Conservation (phyloP, 805 yeast genomes). For the Candida khao-thaluensis region DNA sequence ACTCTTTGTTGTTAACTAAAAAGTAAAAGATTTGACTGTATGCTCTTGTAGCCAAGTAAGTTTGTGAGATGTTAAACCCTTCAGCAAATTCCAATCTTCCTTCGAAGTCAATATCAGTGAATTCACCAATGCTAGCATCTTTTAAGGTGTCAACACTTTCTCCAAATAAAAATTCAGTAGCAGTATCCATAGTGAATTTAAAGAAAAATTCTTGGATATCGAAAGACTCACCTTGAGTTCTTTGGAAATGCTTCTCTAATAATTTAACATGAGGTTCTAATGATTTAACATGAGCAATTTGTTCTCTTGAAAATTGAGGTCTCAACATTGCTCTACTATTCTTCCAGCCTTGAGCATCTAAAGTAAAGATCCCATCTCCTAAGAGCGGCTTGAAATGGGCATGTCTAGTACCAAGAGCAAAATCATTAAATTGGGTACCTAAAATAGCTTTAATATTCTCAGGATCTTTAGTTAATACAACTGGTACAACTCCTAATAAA, state of each 20-base stretch:
- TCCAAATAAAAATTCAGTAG: slow-evolving; percentile 44
- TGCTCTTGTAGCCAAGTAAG: slow-evolving; percentile 34
- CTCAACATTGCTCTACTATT: slow-evolving; percentile 36
- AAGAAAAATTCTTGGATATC: slow-evolving; percentile 36
- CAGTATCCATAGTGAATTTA: slow-evolving; percentile 38
- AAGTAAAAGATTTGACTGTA: slow-evolving; percentile 30
- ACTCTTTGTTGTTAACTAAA: slow-evolving; percentile 22
- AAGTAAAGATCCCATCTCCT: slow-evolving; percentile 40
- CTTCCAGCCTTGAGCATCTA: slow-evolving; percentile 41
- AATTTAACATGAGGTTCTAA: slow-evolving; percentile 32
- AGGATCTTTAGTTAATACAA: slow-evolving; percentile 31
- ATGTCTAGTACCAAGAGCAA: slow-evolving; percentile 33
- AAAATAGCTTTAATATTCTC: slow-evolving; percentile 38
- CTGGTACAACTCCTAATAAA: slow-evolving; percentile 21
- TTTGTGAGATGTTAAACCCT: slow-evolving; percentile 34
- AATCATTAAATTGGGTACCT: slow-evolving; percentile 39
- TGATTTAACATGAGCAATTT: slow-evolving; percentile 33
- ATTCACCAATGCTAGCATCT: slow-evolving; percentile 27
- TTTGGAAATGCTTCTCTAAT: slow-evolving; percentile 25
- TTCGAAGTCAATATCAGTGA: slow-evolving; percentile 26
- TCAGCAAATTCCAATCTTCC: slow-evolving; percentile 33
- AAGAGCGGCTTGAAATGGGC: slow-evolving; percentile 30
- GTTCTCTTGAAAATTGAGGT: slow-evolving; percentile 40
- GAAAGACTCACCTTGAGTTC: slow-evolving; percentile 23
- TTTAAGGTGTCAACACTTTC: slow-evolving; percentile 31